These are phyloP conservation scores for Yarrowia porcina DNA, from an alignment of 805 yeast genomes.

Conservation along the genomic window DNA sequence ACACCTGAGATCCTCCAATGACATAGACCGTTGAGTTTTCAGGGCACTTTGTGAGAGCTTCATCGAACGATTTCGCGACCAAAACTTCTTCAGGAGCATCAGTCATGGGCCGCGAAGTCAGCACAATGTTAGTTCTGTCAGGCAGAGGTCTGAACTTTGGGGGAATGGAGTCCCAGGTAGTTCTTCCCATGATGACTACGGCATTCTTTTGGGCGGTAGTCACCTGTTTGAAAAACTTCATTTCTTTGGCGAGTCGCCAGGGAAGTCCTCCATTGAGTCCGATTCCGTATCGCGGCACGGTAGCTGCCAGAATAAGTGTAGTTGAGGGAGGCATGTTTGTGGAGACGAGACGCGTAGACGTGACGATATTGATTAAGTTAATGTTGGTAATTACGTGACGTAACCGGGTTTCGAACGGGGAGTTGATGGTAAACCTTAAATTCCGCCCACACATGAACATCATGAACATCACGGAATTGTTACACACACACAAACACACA, in stretches of 20 bases:
- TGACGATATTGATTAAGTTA: no score
- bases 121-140: constrained; percentile 67
- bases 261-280: constrained; percentile 81
- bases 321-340: constrained; percentile 38
- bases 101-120: constrained; percentile 49
- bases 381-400: background rate
- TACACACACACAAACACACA: background rate
- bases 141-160: constrained; percentile 76
- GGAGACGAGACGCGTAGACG: background rate
- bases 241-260: constrained; percentile 81
- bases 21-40: constrained; percentile 59
- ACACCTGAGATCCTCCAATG: constrained; percentile 92
- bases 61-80: constrained; percentile 45
- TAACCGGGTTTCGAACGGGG: background rate
- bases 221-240: constrained; percentile 76
- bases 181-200: constrained; percentile 87
- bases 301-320: constrained; percentile 79
- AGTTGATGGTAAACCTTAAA: background rate
- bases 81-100: constrained; percentile 33
- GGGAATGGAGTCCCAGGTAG: constrained; percentile 95
- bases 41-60: constrained; percentile 40
- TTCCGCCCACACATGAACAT: background rate
- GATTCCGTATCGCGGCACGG: constrained; percentile 76
- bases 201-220: constrained; percentile 47
- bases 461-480: background rate